These are phyloP conservation scores for Pleurotus cornucopiae DNA, from an alignment of 768 basidiomycete genomes.

Conservation along the genomic window DNA sequence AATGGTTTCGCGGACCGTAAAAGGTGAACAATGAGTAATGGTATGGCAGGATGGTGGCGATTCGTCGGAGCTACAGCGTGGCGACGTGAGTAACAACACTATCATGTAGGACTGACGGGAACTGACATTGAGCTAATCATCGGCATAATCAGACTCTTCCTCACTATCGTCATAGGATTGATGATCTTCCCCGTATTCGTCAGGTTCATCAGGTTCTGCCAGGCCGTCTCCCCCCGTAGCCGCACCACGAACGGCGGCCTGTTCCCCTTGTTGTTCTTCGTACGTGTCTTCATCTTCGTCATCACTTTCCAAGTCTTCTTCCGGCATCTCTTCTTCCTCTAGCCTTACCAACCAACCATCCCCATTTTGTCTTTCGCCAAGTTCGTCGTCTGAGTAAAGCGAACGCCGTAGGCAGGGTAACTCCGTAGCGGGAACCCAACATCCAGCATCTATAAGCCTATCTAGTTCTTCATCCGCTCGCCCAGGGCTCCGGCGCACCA, in stretches of 20 bases:
- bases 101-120: no score
- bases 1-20: no score
- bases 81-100: no score
- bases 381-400: constrained; percentile 28
- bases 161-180: neutral
- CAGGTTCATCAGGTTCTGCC: neutral
- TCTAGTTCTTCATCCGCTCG: constrained; percentile 32
- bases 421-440: constrained; percentile 15
- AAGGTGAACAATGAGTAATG: no score
- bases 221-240: no score
- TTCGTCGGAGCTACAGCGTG: no score
- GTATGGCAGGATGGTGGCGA: no score
- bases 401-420: constrained; percentile 12
- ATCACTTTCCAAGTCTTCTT: constrained; percentile 20
- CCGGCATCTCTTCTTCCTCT: constrained; percentile 18
- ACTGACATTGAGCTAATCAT: no score
- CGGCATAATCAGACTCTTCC: neutral
- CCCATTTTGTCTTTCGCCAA: constrained; percentile 15
- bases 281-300: constrained; percentile 19
- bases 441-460: constrained; percentile 31
- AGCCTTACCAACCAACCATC: constrained; percentile 8
- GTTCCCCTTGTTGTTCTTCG: constrained; percentile 13
- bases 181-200: neutral
- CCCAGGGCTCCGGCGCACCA: neutral
- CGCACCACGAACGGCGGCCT: neutral